A percentile compares a stretch with the other conserved stretches of the same genome.
These are phyloP conservation scores for Beauveria sp. DNA, from an alignment of 2,329 filamentous ascomycete genomes.

Conservation along the genomic window DNA sequence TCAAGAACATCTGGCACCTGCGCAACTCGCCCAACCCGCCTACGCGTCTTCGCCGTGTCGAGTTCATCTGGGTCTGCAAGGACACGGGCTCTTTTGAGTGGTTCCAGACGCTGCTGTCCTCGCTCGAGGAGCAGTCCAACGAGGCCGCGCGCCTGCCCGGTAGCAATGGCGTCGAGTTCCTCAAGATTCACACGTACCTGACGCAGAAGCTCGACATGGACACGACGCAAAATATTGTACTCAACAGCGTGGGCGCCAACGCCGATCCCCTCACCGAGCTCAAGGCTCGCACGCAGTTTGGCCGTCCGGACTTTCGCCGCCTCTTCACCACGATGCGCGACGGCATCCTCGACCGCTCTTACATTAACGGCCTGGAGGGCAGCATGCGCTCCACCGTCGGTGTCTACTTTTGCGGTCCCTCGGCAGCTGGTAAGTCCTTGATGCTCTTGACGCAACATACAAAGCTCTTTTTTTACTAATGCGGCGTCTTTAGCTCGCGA, in stretches of 20 bases:
- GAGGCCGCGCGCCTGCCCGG: slow-evolving; percentile 60
- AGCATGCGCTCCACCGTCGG: slow-evolving; percentile 77
- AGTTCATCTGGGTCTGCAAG: slow-evolving; percentile 98
- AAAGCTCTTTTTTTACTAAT: slow-evolving; percentile 24
- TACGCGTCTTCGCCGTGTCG: slow-evolving; percentile 80
- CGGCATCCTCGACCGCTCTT: slow-evolving; percentile 77
- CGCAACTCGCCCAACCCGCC: slow-evolving; percentile 86
- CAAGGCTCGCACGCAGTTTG: slow-evolving; percentile 85
- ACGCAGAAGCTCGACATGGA: slow-evolving; percentile 90
- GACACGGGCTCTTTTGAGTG: slow-evolving; percentile 95
- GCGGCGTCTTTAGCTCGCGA: slow-evolving; percentile 52
- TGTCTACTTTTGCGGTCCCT: slow-evolving; percentile 96
- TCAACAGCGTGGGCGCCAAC: slow-evolving; percentile 85
- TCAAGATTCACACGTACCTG: slow-evolving; percentile 96
- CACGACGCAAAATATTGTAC: slow-evolving; percentile 90
- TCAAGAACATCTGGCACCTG: slow-evolving; percentile 98
- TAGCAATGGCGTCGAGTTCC: slow-evolving; percentile 69
- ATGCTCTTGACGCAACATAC: background rate
- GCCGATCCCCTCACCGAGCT: slow-evolving; percentile 90
- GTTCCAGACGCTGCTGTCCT: slow-evolving; percentile 92
- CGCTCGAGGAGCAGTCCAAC: slow-evolving; percentile 78
- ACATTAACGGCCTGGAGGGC: slow-evolving; percentile 73
- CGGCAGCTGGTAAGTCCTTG: slow-evolving; percentile 48
- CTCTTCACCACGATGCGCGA: slow-evolving; percentile 80
- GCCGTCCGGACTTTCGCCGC: slow-evolving; percentile 78